A percentile compares a stretch with the other conserved stretches of the same genome.
Evolutionary conservation across 257 asterid species (phyloP).

Genomic region (Haberlea rhodopensis): DNA sequence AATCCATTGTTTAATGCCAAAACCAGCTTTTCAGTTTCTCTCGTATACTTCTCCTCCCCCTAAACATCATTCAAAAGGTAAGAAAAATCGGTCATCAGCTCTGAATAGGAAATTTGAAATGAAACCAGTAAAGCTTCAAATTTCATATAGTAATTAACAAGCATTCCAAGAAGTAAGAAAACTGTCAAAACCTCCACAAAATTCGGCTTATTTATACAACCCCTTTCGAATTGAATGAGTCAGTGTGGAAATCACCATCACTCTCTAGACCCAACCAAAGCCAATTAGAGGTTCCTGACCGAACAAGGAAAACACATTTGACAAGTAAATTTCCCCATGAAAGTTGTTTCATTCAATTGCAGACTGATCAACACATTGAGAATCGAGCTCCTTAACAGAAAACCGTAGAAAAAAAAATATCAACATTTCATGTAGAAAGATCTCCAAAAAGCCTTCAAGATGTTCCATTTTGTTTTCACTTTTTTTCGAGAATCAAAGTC

Average conservation of each 20-base stretch:
- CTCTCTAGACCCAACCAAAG: no score
- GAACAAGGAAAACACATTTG: no score
- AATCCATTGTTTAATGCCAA: neutral
- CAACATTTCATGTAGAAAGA: no score
- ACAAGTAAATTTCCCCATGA: slow-evolving; percentile 10
- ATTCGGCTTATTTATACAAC: neutral
- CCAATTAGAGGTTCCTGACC: no score
- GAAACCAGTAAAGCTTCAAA: neutral
- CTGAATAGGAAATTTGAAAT: neutral
- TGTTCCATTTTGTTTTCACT: slow-evolving; percentile 15
- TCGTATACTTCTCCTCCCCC: slow-evolving; percentile 13
- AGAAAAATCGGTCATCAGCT: neutral
- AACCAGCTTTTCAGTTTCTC: slow-evolving; percentile 16
- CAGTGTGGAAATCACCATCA: no score
- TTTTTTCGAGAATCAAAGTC: slow-evolving; percentile 19
- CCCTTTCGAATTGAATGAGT: no score
- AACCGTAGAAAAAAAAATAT: slow-evolving; percentile 22
- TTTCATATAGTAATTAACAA: slow-evolving; percentile 1
- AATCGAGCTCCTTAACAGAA: slow-evolving; percentile 20
- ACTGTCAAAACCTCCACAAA: slow-evolving; percentile 23
- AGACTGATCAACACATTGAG: slow-evolving; percentile 27
- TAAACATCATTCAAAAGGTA: slow-evolving; percentile 12
- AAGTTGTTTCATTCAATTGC: neutral
- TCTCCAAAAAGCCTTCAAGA: slow-evolving; percentile 20
- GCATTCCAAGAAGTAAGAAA: slow-evolving; percentile 21